Base-by-base conservation (phyloP, 805 yeast genomes). In the Cyberlindnera euphorbiae region DNA sequence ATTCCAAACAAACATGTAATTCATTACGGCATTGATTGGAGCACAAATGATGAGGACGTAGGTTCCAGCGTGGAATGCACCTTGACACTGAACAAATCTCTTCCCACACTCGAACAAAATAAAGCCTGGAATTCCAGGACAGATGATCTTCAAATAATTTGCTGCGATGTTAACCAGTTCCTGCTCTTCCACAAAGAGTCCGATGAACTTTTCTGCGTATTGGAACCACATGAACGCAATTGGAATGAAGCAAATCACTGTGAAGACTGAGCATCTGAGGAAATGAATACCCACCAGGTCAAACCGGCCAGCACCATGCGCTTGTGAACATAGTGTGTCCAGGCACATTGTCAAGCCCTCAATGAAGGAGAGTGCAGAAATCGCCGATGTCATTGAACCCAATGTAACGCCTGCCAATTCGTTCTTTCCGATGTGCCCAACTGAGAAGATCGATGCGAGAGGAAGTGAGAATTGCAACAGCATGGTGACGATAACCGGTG, bases 321-420 rank as follows among this genome's bases (percentile, higher is more conserved):
- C 90, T 58, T 85, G 94, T 0, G 95, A 81, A 47, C 93, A 83
- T 30, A 85, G 64, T 0, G 94, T 84, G 54, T 85, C 95, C 38
- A 85, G 64, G 41, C 89, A 81, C 0, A 95, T 84, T 0, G 93
- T 79, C 32, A 85, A 72, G 17, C 95, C 95, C 56, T 83, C 90
- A 43, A 84, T 77, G 27, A 85, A 72, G 0, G 94, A 88, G 45
- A 82, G 77, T 3, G 56, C 57, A 1, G 93, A 80, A 39, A 85
- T 82, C 44, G 80, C 80, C 1, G 88, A 84, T 3, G 94, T 84
- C 88, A 84, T 85, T 1, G 86, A 72, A 1, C 87, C 93, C 55
- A 85, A 63, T 0, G 90, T 80, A 7, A 84, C 88, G 1, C 95
- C 94, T 1, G 90, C 93, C 32, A 85, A 67, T 53, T 84, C 85